phyloP scores from a whole-genome alignment of 352 stramenopile genomes.

The Peronospora destructor region DNA sequence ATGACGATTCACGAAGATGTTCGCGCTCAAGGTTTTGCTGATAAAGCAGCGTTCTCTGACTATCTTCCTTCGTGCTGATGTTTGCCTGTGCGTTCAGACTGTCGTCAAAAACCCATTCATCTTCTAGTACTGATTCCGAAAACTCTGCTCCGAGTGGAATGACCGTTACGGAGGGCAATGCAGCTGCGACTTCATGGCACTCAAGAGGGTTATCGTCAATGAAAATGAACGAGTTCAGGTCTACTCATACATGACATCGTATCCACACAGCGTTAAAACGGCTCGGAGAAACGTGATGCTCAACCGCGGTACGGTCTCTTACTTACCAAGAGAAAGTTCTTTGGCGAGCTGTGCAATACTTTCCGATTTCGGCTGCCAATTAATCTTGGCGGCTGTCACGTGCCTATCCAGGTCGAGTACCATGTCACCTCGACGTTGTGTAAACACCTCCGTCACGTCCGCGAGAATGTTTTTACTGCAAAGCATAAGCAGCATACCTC shows the following conservation, averaged over 20 bases:
- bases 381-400: constrained; percentile 41
- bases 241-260: constrained; percentile 11
- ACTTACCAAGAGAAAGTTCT: constrained; percentile 45
- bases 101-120: constrained; percentile 52
- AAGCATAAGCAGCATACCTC: constrained; percentile 49
- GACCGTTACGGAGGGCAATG: constrained; percentile 43
- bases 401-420: constrained; percentile 47
- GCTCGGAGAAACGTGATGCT: background rate
- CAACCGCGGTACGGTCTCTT: background rate
- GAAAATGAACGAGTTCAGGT: constrained; percentile 61
- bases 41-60: constrained; percentile 47
- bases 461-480: constrained; percentile 62
- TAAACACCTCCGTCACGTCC: constrained; percentile 52
- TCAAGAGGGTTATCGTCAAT: constrained; percentile 70
- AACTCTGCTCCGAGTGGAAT: constrained; percentile 43
- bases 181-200: constrained; percentile 48
- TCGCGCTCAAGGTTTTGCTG: constrained; percentile 42
- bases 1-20: constrained; percentile 24
- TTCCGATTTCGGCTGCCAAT: constrained; percentile 53
- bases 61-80: constrained; percentile 37
- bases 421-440: constrained; percentile 35
- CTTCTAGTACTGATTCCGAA: constrained; percentile 25
- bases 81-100: constrained; percentile 2
- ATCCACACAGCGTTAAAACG: background rate
- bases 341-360: constrained; percentile 49